These are phyloP conservation scores for Peronospora destructor DNA, from an alignment of 352 stramenopile genomes.

Conservation along the genomic window DNA sequence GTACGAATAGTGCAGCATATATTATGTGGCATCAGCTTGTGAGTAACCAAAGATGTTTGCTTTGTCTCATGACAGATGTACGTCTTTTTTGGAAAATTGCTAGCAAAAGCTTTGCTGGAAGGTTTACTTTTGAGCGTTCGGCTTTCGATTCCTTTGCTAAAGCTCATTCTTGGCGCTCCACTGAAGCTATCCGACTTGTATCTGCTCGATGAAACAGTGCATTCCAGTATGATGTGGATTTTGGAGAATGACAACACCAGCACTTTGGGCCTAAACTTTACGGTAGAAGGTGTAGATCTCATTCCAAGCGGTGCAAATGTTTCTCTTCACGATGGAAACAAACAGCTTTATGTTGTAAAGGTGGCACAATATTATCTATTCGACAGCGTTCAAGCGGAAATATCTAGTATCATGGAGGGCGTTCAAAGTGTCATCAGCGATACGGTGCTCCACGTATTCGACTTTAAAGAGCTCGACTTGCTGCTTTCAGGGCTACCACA, in stretches of 20 bases:
- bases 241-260: slow-evolving; percentile 48
- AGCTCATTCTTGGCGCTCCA: slow-evolving; percentile 58
- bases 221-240: slow-evolving; percentile 61
- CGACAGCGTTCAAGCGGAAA: slow-evolving; percentile 84
- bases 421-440: slow-evolving; percentile 94
- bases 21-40: neutral
- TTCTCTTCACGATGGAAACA: slow-evolving; percentile 91
- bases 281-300: slow-evolving; percentile 46
- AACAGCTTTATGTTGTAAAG: slow-evolving; percentile 89
- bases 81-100: slow-evolving; percentile 70
- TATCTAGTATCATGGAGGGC: slow-evolving; percentile 73
- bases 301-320: slow-evolving; percentile 52
- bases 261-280: slow-evolving; percentile 57
- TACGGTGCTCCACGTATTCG: slow-evolving; percentile 94
- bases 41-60: neutral
- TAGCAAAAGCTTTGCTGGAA: slow-evolving; percentile 69
- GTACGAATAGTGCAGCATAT: slow-evolving; percentile 14
- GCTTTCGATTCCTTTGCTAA: slow-evolving; percentile 55
- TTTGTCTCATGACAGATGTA: slow-evolving; percentile 41
- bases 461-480: slow-evolving; percentile 95
- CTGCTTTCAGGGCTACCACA: slow-evolving; percentile 58
- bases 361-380: slow-evolving; percentile 94
- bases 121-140: slow-evolving; percentile 62
- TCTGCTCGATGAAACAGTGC: slow-evolving; percentile 64
- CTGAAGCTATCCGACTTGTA: slow-evolving; percentile 56